Conservation (phyloP, 176 grass and related monocot genomes). For the Bonia amplexicaulis region DNA sequence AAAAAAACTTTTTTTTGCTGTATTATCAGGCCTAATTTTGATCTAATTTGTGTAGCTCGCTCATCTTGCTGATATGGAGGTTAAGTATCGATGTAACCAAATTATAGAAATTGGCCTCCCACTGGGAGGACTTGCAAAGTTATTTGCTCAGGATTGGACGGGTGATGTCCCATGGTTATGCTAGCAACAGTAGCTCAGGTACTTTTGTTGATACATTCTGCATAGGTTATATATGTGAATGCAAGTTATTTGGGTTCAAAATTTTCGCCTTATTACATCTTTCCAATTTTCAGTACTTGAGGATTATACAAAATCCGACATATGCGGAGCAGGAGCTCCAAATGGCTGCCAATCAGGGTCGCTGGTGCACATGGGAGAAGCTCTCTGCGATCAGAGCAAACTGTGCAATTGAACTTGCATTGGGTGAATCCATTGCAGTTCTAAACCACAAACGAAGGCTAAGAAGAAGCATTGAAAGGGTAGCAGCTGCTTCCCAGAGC, state of each 20-base stretch:
- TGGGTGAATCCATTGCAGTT: constrained; percentile 81
- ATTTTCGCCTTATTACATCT: neutral
- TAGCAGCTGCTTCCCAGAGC: constrained; percentile 46
- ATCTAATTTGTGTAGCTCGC: constrained; percentile 55
- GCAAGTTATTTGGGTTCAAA: neutral
- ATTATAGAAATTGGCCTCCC: constrained; percentile 83
- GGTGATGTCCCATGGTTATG: constrained; percentile 94
- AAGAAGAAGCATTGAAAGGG: constrained; percentile 64
- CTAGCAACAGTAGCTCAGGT: constrained; percentile 72
- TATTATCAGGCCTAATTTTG: constrained; percentile 19
- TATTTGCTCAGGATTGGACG: constrained; percentile 96
- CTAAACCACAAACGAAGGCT: constrained; percentile 85
- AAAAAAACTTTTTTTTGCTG: neutral
- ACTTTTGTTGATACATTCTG: neutral
- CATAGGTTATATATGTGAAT: neutral
- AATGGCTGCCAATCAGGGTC: constrained; percentile 81
- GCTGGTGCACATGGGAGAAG: constrained; percentile 93
- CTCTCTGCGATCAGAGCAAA: constrained; percentile 91
- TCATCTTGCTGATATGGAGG: constrained; percentile 87
- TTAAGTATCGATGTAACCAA: constrained; percentile 93
- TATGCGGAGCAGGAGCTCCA: constrained; percentile 55
- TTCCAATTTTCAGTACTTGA: constrained; percentile 56
- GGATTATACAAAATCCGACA: constrained; percentile 90
- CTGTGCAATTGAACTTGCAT: constrained; percentile 90
- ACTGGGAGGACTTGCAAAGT: constrained; percentile 78